Conservation (phyloP, 169 alveolate species). For the Plasmodium yoelii region DNA sequence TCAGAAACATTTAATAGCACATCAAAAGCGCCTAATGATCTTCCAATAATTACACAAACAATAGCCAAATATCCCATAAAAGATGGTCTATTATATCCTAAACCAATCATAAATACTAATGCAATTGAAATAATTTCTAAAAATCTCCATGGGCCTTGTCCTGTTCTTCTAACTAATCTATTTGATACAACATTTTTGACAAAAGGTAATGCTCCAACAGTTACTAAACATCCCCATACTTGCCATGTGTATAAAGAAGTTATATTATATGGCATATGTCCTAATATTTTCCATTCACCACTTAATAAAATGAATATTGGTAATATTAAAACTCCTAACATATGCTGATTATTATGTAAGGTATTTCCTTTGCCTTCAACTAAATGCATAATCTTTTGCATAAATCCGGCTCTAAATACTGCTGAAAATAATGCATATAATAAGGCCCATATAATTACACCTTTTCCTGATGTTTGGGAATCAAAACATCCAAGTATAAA, state of each 20-base stretch:
- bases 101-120: conserved; percentile 91
- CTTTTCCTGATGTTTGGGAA: conserved; percentile 91
- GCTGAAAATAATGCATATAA: conserved; percentile 93
- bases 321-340: conserved; percentile 90
- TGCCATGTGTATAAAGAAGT: conserved; percentile 89
- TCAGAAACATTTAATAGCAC: conserved; percentile 85
- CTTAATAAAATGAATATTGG: conserved; percentile 87
- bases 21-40: conserved; percentile 88
- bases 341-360: conserved; percentile 93
- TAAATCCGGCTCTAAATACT: conserved; percentile 92
- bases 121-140: conserved; percentile 92
- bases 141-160: conserved; percentile 96
- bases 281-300: conserved; percentile 86
- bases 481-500: conserved; percentile 92
- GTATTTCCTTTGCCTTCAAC: conserved; percentile 93
- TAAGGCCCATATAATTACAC: conserved; percentile 90
- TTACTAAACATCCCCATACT: conserved; percentile 93
- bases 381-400: conserved; percentile 93
- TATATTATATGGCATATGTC: conserved; percentile 86
- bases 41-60: conserved; percentile 85
- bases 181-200: conserved; percentile 93
- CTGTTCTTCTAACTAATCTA: conserved; percentile 92
- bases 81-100: conserved; percentile 86
- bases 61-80: conserved; percentile 82
- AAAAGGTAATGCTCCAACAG: conserved; percentile 94